Conservation (phyloP, 2,329 filamentous ascomycete genomes). For the Ustulina deusta region DNA sequence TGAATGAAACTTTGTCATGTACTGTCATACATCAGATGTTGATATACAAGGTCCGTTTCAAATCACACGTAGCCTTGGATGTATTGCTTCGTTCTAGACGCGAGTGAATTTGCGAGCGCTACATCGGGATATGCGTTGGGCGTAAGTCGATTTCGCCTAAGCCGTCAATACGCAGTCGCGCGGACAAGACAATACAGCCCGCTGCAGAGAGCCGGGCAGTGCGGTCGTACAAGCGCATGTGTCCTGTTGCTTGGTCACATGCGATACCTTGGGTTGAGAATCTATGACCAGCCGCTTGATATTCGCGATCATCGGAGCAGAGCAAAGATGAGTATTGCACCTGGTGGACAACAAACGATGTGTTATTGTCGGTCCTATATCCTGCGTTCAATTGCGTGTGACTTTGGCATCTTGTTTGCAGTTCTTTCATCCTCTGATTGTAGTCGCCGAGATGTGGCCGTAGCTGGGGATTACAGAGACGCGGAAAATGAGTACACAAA, state of each 20-base stretch:
- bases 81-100: slow-evolving; percentile 16
- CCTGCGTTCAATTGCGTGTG: slow-evolving; percentile 17
- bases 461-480: slow-evolving; percentile 19
- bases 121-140: slow-evolving; percentile 14
- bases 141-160: slow-evolving; percentile 17
- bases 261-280: slow-evolving; percentile 18
- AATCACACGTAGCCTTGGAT: slow-evolving; percentile 15
- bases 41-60: slow-evolving; percentile 16
- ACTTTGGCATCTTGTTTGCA: slow-evolving; percentile 21
- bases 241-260: slow-evolving; percentile 23
- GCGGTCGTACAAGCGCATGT: slow-evolving; percentile 18
- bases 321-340: slow-evolving; percentile 10
- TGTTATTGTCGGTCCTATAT: slow-evolving; percentile 23
- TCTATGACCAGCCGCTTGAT: slow-evolving; percentile 8
- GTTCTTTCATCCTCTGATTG: slow-evolving; percentile 9
- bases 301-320: slow-evolving; percentile 2
- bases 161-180: slow-evolving; percentile 14
- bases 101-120: slow-evolving; percentile 9
- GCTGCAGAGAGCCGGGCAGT: slow-evolving; percentile 17
- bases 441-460: slow-evolving; percentile 40
- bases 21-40: slow-evolving; percentile 7
- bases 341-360: background rate
- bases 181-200: slow-evolving; percentile 20
- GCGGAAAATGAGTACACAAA: background rate
- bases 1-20: slow-evolving; percentile 7